Conservation (phyloP, 768 basidiomycete species). For the Mycena polygramma region DNA sequence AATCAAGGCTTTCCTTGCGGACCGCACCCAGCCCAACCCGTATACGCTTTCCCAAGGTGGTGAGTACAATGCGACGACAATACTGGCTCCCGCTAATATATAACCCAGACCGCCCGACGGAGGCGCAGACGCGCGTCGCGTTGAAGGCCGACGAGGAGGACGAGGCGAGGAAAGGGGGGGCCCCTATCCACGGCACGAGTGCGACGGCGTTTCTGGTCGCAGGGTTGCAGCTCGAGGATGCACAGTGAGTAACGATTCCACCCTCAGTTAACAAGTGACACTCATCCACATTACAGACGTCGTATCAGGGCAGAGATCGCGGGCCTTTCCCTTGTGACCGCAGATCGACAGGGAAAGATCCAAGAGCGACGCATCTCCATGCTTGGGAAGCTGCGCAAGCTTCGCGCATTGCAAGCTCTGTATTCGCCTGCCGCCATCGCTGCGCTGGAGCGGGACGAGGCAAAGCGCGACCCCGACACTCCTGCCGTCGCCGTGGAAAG, state of each 20-base stretch:
- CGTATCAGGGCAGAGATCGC: neutral
- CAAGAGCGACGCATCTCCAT: neutral
- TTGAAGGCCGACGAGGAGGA: slow-evolving; percentile 14
- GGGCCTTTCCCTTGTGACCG: neutral
- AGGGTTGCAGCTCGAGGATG: slow-evolving; percentile 20
- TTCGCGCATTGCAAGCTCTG: neutral
- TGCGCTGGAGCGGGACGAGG: neutral
- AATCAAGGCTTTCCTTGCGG: slow-evolving; percentile 2
- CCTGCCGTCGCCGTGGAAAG: neutral
- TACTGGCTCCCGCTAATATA: neutral
- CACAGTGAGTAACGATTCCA: neutral
- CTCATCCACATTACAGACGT: neutral
- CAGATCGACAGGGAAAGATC: neutral
- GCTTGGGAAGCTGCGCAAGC: neutral
- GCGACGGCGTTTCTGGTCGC: slow-evolving; percentile 9
- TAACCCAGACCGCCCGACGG: slow-evolving; percentile 1
- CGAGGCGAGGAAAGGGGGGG: neutral
- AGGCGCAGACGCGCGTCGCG: slow-evolving; percentile 17
- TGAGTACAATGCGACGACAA: neutral
- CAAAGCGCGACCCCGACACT: neutral
- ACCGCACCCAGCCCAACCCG: slow-evolving; percentile 17
- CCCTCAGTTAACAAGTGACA: neutral
- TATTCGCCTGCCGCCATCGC: neutral
- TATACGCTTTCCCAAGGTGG: neutral
- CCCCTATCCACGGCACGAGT: neutral